Base-by-base conservation (phyloP, 1,284 basidiomycete genomes). In the Tranzscheliella williamsii region DNA sequence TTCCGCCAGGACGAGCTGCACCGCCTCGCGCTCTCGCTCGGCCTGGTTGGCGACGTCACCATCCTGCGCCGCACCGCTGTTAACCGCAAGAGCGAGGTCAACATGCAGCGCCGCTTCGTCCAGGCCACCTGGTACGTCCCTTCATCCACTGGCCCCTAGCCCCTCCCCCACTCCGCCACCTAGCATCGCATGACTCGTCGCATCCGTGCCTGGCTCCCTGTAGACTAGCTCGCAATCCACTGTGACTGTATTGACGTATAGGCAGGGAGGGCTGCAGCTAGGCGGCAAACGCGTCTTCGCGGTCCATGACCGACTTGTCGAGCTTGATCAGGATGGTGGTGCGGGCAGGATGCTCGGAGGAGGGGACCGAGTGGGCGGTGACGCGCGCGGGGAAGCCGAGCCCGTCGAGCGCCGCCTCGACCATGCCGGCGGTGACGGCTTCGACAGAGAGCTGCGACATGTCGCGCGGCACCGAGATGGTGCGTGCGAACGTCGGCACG, bases 331-430 rank as follows among this genome's bases (percentile, higher is more conserved):
- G 42, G 35, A 77, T 76, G 12, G 70, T 75, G 5, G 69, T 74
- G 12, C 73, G 48, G 12, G 86, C 85, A 1, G 94, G 91, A 70
- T 83, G 85, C 56, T 88, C 85, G 9, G 87, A 81, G 0, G 85
- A 91, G 0, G 91, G 87, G 0, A 95, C 94, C 32, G 87, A 88
- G 78, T 98, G 95, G 0, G 95, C 92, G 0, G 95, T 98, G 13
- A 98, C 95, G 65, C 94, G 84, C 3, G 93, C 91, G 11, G 94
- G 94, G 66, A 98, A 92, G 45, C 92, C 90, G 17, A 96, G 82
- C 0, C 92, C 93, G 76, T 99, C 94, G 50, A 98, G 82, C 4
- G 96, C 91, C 6, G 92, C 94, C 80, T 99, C 95, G 4, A 99
- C 92, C 46, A 98, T 87, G 0, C 95, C 94, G 5, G 94, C 94